Evolutionary conservation across 1,284 basidiomycete species (phyloP), one percentile per base, ranked within the genome.

Genomic region (Rhodotorula sp.): DNA sequence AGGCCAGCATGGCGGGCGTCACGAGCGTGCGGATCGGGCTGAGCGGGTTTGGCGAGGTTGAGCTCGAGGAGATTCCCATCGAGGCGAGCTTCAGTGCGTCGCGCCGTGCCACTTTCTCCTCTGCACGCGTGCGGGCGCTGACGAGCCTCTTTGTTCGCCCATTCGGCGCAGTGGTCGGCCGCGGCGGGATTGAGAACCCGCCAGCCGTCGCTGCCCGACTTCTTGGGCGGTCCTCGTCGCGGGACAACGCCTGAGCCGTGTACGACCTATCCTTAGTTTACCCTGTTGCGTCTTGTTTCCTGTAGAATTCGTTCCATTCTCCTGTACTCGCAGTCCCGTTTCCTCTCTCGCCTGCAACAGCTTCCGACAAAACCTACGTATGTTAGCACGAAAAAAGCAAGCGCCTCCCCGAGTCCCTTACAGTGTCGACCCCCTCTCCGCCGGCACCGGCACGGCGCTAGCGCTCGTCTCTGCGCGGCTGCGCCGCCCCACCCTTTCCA

Each of bases 1-100:
- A 65, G 41, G 75, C 75, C 58, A 71, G 73, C n/a, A 75, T 76
- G 55, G 65, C 62, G 46, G 75, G 72, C 4, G 25, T 71, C 32
- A 73, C 64, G 36, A 60, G 62, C 13, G 75, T 74, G 17, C 46
- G 61, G 29, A 53, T 76, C 22, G 72, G 50, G 25, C 27, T 76
- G 29, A 58, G 66, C 3, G 72, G 74, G 36, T 69, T 70, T 34
- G 74, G 74, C 13, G 65, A 70, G 66, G 68, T 74, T 29, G 64
- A 54, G 25, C 44, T 76, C 15, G 55, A 66, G 44, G 67, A 70
- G 36, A 57, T 76, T 13, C 70, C 72, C 39, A 70, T 76, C 54
- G 74, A 76, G 60, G 74, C 69, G 48, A 46, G 53, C 9, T 76
- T 76, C 64, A 66, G 66, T 67, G 60, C 34, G 65, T 61, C 13